phyloP scores from a whole-genome alignment of 805 yeast genomes.

The Candida bentonensis region DNA sequence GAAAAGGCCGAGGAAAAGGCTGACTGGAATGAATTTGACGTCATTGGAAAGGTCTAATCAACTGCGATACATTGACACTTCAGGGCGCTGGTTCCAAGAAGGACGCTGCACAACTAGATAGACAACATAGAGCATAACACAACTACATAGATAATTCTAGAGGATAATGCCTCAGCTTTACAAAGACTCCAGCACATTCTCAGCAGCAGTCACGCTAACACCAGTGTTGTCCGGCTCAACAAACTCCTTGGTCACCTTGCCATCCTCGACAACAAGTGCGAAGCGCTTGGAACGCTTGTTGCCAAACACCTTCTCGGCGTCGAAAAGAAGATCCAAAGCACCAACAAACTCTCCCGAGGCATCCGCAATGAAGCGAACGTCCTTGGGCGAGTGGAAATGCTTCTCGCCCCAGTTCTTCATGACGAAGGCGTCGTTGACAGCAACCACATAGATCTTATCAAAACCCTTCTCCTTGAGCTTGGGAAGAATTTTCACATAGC shows the following conservation, averaged over 20 bases:
- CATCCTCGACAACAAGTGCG: constrained; percentile 64
- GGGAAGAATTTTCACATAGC: constrained; percentile 39
- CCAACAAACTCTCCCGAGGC: constrained; percentile 60
- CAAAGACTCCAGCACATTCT: constrained; percentile 16
- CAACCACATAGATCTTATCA: constrained; percentile 44
- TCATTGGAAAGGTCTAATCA: constrained; percentile 17
- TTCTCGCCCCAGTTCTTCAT: constrained; percentile 62
- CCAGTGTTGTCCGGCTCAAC: constrained; percentile 75
- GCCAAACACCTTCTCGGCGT: constrained; percentile 67
- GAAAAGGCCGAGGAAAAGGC: constrained; percentile 7
- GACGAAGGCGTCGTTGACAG: constrained; percentile 83
- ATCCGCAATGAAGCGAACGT: constrained; percentile 58
- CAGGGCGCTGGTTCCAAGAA: too few relatives aligned
- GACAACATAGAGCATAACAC: too few relatives aligned
- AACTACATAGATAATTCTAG: too few relatives aligned
- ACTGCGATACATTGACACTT: too few relatives aligned
- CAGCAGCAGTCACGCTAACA: constrained; percentile 30
- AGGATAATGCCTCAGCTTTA: constrained; percentile 6
- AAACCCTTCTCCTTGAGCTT: constrained; percentile 56
- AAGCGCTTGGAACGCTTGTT: constrained; percentile 60
- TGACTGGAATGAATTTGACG: constrained; percentile 26
- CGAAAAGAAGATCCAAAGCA: constrained; percentile 53
- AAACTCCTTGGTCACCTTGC: constrained; percentile 49
- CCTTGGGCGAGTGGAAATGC: constrained; percentile 14
- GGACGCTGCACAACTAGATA: too few relatives aligned